Base-by-base conservation (phyloP, 148 eudicot genomes). In the Chenopodium formosanum region DNA sequence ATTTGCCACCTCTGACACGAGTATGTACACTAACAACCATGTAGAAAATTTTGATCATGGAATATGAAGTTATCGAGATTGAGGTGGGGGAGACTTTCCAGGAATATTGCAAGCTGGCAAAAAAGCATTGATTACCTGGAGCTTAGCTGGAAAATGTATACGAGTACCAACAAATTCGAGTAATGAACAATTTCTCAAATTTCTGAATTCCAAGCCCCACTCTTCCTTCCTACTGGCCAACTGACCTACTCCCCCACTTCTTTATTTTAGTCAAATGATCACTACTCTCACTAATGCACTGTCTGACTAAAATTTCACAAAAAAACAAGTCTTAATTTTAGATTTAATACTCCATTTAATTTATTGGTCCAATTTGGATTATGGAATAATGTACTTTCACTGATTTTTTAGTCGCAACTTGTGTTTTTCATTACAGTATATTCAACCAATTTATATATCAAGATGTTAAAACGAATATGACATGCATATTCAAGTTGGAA, bases 91-190 rank as follows among this genome's bases (percentile, higher is more conserved):
- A 0, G 44, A 72, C 44, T 74, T 83, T 83, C 64, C 76, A 74
- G 76, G 25, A 22, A 79, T n/a, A 20, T 29, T 63, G 52, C 86
- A 80, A 80, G 83, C 83, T 80, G 86, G 63, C 79, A 62, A 17
- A 10, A 60, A 53, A 53, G 76, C 16, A 52, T 34, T 6, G 4
- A 75, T 79, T 63, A 79, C 37, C 83, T 84, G 83, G 80, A 70
- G 83, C 86, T 80, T 76, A 84, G 83, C 86, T 84, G 83, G 74
- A 78, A 52, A 22, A 40, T 74, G 74, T 73, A 72, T 60, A 16
- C 40, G 46, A 65, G 69, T 72, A 79, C 80, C 74, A 69, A 32
- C 46, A 76, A 76, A 75, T 50, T 40, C 4, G 44, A 76, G 69
- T 44, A 48, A 29, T 53, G 22, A 60, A 40, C 25, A 37, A 23